A percentile compares a stretch with the other conserved stretches of the same genome.
These are phyloP conservation scores for Syncephalastrum sp. DNA, from an alignment of 371 early-diverging fungal species.

Conservation along the genomic window DNA sequence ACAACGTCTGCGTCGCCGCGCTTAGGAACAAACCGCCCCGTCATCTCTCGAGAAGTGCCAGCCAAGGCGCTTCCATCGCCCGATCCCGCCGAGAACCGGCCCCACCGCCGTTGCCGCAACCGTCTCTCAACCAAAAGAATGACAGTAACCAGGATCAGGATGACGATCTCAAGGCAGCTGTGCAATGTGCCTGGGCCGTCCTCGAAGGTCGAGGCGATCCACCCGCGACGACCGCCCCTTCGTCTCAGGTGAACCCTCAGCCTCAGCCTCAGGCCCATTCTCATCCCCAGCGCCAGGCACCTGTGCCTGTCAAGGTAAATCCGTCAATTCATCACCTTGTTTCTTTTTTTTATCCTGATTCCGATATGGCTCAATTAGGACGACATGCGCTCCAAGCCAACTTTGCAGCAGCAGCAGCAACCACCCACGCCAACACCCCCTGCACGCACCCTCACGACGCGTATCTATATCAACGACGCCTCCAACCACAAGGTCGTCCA, in stretches of 20 bases:
- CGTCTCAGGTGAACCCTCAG: constrained; percentile 1
- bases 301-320: no score
- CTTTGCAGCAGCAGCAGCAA: constrained; percentile 20
- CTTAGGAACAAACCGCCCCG: constrained; percentile 18
- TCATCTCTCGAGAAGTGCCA: constrained; percentile 1
- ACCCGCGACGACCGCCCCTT: not conserved
- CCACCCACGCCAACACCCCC: constrained; percentile 4
- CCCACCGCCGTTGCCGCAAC: not conserved
- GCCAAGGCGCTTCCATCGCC: not conserved
- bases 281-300: no score
- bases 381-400: no score
- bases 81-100: constrained; percentile 1
- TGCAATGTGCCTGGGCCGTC: constrained; percentile 34
- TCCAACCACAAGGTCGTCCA: constrained; percentile 72
- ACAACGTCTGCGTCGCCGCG: constrained; percentile 28
- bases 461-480: constrained; percentile 83
- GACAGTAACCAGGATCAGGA: constrained; percentile 15
- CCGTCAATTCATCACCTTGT: no score
- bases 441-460: constrained; percentile 54
- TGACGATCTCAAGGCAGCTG: constrained; percentile 30
- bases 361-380: no score
- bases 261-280: not conserved
- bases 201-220: constrained; percentile 12
- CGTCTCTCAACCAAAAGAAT: constrained; percentile 1
- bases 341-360: no score